Evolutionary conservation across 768 basidiomycete species (phyloP).

Genomic region (Termitomyces sp.): DNA sequence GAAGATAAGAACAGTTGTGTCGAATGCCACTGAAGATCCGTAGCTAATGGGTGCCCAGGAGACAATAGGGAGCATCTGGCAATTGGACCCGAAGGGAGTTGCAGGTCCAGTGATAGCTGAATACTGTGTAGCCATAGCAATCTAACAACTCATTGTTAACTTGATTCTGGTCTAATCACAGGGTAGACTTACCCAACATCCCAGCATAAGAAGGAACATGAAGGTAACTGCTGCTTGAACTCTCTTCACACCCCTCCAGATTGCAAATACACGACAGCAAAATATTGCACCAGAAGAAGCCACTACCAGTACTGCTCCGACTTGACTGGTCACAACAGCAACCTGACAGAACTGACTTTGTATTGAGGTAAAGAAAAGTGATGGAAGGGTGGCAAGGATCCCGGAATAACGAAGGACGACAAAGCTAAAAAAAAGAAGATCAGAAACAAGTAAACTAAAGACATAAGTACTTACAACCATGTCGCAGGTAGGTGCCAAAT

Average conservation of each 20-base stretch:
- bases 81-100: constrained; percentile 27
- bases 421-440: constrained; percentile 16
- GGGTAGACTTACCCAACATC: constrained; percentile 21
- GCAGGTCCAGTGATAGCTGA: constrained; percentile 17
- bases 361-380: constrained; percentile 22
- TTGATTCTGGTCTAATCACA: too few relatives aligned
- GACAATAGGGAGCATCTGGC: constrained; percentile 23
- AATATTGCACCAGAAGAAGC: constrained; percentile 26
- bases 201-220: constrained; percentile 21
- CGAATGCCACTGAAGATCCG: constrained; percentile 24
- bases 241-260: constrained; percentile 25
- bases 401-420: constrained; percentile 27
- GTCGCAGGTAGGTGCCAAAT: constrained; percentile 21
- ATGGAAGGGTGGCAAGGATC: constrained; percentile 21
- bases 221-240: constrained; percentile 18
- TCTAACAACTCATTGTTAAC: constrained; percentile 15
- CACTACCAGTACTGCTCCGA: constrained; percentile 22
- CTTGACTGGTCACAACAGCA: constrained; percentile 23
- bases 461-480: constrained; percentile 21
- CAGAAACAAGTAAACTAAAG: neutral
- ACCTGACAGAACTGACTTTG: constrained; percentile 23
- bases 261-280: constrained; percentile 24
- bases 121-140: constrained; percentile 25
- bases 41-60: constrained; percentile 28
- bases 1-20: constrained; percentile 20